phyloP scores from a whole-genome alignment of 2,329 filamentous ascomycete species.

The Leptodontidium sp. region DNA sequence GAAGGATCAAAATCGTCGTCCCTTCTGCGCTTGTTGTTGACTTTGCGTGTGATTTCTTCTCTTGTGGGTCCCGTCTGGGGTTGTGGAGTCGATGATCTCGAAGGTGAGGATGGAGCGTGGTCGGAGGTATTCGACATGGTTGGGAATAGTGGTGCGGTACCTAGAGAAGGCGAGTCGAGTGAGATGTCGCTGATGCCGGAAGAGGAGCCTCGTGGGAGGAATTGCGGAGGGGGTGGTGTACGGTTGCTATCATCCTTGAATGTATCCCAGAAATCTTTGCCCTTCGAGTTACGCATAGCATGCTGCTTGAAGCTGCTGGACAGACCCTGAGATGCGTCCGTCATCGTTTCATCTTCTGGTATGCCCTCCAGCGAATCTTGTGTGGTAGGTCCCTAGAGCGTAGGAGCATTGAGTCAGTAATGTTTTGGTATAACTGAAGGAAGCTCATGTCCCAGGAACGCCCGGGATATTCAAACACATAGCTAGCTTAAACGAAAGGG shows the following conservation, averaged over 20 bases:
- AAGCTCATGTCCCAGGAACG: too few relatives aligned
- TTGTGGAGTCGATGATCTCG: constrained; percentile 45
- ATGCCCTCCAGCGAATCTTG: constrained; percentile 74
- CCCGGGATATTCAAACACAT: too few relatives aligned
- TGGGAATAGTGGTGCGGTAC: constrained; percentile 43
- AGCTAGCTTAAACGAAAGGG: background rate
- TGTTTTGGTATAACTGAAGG: background rate
- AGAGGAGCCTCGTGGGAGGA: constrained; percentile 66
- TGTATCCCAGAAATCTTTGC: constrained; percentile 79
- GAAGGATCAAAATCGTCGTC: constrained; percentile 91
- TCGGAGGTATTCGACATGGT: constrained; percentile 34
- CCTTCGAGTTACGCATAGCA: constrained; percentile 74
- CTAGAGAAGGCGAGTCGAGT: constrained; percentile 37
- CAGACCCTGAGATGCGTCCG: constrained; percentile 54
- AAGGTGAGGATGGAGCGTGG: constrained; percentile 42
- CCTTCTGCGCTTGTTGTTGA: constrained; percentile 82
- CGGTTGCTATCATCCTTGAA: constrained; percentile 73
- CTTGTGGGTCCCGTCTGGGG: constrained; percentile 62
- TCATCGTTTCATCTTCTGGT: constrained; percentile 74
- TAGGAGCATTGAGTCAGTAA: background rate
- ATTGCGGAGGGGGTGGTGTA: constrained; percentile 59
- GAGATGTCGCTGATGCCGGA: constrained; percentile 71
- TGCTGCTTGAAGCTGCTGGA: constrained; percentile 80
- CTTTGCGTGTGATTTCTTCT: constrained; percentile 79
- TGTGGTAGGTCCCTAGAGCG: constrained; percentile 55